Conservation (phyloP, 495 filamentous ascomycete genomes). For the Trichoderma orchidacearum region DNA sequence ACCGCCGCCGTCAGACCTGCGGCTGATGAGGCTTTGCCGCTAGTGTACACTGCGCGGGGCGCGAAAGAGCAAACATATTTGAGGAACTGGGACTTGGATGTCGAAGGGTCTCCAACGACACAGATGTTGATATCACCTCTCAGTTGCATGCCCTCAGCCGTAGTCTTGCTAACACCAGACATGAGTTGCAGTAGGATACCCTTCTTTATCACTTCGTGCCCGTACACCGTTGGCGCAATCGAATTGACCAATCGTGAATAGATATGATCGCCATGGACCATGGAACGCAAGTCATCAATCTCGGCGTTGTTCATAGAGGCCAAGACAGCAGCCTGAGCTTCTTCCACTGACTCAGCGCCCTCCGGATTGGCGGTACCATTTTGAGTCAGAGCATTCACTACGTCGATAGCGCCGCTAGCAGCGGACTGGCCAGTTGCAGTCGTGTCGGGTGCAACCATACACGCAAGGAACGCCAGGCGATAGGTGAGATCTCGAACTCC, state of each 20-base stretch:
- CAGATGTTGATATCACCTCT: conserved; percentile 98
- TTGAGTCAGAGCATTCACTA: conserved; percentile 70
- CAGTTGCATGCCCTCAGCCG: conserved; percentile 82
- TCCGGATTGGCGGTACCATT: conserved; percentile 37
- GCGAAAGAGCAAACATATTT: conserved; percentile 96
- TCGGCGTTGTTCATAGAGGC: conserved; percentile 70
- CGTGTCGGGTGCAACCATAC: conserved; percentile 90
- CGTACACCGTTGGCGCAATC: conserved; percentile 93
- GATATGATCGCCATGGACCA: conserved; percentile 93
- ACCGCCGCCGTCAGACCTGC: conserved; percentile 96
- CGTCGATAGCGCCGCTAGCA: conserved; percentile 40
- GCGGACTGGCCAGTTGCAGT: conserved; percentile 50
- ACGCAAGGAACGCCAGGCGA: conserved; percentile 89
- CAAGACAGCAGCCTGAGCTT: conserved; percentile 78
- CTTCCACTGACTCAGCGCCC: conserved; percentile 53
- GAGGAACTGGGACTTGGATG: conserved; percentile 94
- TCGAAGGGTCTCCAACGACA: conserved; percentile 96
- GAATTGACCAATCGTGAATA: conserved; percentile 89
- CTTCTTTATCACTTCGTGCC: conserved; percentile 96
- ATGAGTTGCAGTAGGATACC: conserved; percentile 87
- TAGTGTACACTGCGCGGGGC: conserved; percentile 93
- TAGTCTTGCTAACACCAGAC: conserved; percentile 81
- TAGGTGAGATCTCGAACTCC: conserved; percentile 95
- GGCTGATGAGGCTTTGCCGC: conserved; percentile 93
- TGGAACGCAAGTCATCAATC: conserved; percentile 77